Conservation (phyloP, 2,329 filamentous ascomycete species). For the Chalara sp. region DNA sequence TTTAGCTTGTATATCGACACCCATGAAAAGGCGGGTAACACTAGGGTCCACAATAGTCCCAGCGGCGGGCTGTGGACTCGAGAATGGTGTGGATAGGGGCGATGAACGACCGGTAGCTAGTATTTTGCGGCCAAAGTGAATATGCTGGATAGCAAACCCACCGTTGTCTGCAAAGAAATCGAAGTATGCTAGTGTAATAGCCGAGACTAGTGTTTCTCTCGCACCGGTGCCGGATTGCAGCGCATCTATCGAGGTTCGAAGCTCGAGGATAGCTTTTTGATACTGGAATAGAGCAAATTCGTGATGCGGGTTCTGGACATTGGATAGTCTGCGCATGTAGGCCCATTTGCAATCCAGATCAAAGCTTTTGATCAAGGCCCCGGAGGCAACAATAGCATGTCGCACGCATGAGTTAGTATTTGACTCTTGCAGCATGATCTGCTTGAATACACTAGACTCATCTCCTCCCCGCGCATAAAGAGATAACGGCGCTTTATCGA, state of each 20-base stretch:
- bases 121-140: constrained; percentile 29
- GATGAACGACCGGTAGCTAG: constrained; percentile 1
- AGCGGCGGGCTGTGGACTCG: neutral
- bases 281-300: constrained; percentile 21
- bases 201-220: constrained; percentile 14
- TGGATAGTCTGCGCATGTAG: constrained; percentile 1
- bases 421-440: constrained; percentile 14
- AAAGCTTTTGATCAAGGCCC: constrained; percentile 15
- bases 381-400: constrained; percentile 21
- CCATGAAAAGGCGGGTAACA: constrained; percentile 37
- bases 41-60: neutral
- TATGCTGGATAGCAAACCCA: constrained; percentile 51
- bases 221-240: constrained; percentile 1
- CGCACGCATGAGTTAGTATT: constrained; percentile 13
- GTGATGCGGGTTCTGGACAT: constrained; percentile 13
- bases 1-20: constrained; percentile 43
- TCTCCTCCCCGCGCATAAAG: constrained; percentile 6
- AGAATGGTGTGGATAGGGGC: neutral
- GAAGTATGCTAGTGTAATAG: constrained; percentile 18
- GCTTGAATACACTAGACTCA: constrained; percentile 44
- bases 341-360: constrained; percentile 2
- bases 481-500: constrained; percentile 12
- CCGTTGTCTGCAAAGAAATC: constrained; percentile 31
- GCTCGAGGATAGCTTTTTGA: constrained; percentile 17
- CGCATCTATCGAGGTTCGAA: constrained; percentile 14